These are phyloP conservation scores for Niebla homalea DNA, from an alignment of 495 filamentous ascomycete species.

Conservation along the genomic window DNA sequence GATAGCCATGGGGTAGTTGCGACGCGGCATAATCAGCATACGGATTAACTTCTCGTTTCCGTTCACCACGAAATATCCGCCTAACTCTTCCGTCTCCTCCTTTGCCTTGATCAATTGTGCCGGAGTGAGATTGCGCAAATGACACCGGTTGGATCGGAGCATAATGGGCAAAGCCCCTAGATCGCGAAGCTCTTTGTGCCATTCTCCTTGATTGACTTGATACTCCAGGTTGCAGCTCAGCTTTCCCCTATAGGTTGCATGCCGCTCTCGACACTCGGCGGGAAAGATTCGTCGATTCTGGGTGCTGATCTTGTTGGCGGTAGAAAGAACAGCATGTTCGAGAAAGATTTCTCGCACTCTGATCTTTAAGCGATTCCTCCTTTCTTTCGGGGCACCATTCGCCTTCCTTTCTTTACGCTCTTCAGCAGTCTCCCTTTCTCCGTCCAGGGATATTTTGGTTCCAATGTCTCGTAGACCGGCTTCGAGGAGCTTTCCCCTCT, in stretches of 20 bases:
- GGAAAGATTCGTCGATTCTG: slow-evolving; percentile 74
- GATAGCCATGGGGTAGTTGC: slow-evolving; percentile 93
- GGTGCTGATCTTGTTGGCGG: slow-evolving; percentile 64
- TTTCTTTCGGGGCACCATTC: slow-evolving; percentile 34
- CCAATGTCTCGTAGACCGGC: slow-evolving; percentile 78
- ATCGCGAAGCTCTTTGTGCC: slow-evolving; percentile 65
- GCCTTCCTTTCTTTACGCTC: slow-evolving; percentile 28
- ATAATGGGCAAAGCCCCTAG: slow-evolving; percentile 85
- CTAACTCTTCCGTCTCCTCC: slow-evolving; percentile 85
- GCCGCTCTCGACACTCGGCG: slow-evolving; percentile 85
- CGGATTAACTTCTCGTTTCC: slow-evolving; percentile 83
- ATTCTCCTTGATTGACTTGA: slow-evolving; percentile 72
- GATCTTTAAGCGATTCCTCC: slow-evolving; percentile 58
- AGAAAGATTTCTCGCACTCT: slow-evolving; percentile 65
- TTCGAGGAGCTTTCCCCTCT: slow-evolving; percentile 53
- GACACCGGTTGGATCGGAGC: slow-evolving; percentile 81
- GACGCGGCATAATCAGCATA: slow-evolving; percentile 71
- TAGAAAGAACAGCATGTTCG: slow-evolving; percentile 59
- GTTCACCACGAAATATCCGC: slow-evolving; percentile 71
- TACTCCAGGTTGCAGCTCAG: slow-evolving; percentile 69
- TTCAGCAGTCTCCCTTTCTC: slow-evolving; percentile 36
- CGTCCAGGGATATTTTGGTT: slow-evolving; percentile 74
- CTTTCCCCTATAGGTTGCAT: slow-evolving; percentile 82
- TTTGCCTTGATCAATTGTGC: slow-evolving; percentile 69
- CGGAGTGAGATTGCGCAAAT: slow-evolving; percentile 73